Evolutionary conservation across 352 stramenopile genomes (phyloP), one percentile per base, ranked within the genome.

Genomic region (Phytopythium vexans): DNA sequence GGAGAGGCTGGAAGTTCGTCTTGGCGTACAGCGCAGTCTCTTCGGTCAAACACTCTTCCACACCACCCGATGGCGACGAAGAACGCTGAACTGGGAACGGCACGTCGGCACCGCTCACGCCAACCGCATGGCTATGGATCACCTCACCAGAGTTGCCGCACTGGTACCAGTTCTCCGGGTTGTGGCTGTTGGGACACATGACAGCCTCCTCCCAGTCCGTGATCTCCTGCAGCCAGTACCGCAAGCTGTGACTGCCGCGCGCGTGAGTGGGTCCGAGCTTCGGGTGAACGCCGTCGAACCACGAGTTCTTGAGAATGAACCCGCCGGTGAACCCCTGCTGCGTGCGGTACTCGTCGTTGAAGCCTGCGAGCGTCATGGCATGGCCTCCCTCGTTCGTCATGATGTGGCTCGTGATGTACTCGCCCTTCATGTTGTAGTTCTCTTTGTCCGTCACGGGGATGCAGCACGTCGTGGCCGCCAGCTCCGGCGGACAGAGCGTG

Each of bases 251-350:
- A 40, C 76, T 88, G 43, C 79, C 79, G 32, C 74, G 72, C 43
- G 79, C 74, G 44, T 86, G 78, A 52, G 44, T 74, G 3, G 78
- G 76, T 21, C 78, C 78, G 14, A 89, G 74, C 21, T 60, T 54
- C 0, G 75, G 78, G 55, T 85, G 70, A 27, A 85, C 77, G 34
- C 77, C 72, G 41, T 89, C 76, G 43, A 68, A 80, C 76, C 79
- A 89, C 55, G 79, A 89, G 68, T 89, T 89, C 66, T 89, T 89
- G 37, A 89, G 66, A 48, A 89, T 85, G 53, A 82, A 86, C 40
- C 76, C 77, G 35, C 76, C 79, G 0, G 72, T 86, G 57, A 68
- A 82, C 53, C 79, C 77, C 41, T 86, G 72, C 36, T 76, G 73
- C 15, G 69, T 83, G 31, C 68, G 75, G 57, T 72, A 88, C 16